These are phyloP conservation scores for Tetrahymena thermophila DNA, from an alignment of 73 alveolate species.

Conservation along the genomic window DNA sequence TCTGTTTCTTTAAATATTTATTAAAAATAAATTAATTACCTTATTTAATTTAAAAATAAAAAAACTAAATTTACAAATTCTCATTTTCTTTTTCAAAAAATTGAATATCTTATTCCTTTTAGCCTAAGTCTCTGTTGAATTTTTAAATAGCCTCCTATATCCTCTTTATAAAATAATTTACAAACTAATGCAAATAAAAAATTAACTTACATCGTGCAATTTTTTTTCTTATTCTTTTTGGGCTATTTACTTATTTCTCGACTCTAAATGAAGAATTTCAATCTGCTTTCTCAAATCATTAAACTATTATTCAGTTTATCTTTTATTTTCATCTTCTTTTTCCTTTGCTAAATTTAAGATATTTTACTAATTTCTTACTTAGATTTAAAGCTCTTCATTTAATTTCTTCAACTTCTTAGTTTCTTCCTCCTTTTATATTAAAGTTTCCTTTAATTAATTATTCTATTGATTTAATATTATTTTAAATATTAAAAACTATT, in stretches of 20 bases:
- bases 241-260: neutral
- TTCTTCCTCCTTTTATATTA: neutral
- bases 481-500: neutral
- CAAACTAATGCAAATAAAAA: neutral
- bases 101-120: neutral
- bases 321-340: neutral
- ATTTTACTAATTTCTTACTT: neutral
- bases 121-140: neutral
- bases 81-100: neutral
- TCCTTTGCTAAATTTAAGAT: neutral
- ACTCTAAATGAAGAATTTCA: neutral
- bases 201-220: neutral
- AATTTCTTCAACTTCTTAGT: neutral
- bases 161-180: neutral
- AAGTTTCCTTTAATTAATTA: neutral
- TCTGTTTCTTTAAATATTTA: neutral
- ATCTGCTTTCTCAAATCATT: neutral
- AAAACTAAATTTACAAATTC: neutral
- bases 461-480: neutral
- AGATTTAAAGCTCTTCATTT: neutral
- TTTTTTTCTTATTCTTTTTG: neutral
- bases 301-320: neutral
- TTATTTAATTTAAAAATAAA: neutral
- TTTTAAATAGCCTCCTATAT: neutral
- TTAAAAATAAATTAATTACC: neutral